Evolutionary conservation across 2,329 filamentous ascomycete genomes (phyloP), one percentile per base, ranked within the genome.

Genomic region (Ophiosphaerella herpotricha): DNA sequence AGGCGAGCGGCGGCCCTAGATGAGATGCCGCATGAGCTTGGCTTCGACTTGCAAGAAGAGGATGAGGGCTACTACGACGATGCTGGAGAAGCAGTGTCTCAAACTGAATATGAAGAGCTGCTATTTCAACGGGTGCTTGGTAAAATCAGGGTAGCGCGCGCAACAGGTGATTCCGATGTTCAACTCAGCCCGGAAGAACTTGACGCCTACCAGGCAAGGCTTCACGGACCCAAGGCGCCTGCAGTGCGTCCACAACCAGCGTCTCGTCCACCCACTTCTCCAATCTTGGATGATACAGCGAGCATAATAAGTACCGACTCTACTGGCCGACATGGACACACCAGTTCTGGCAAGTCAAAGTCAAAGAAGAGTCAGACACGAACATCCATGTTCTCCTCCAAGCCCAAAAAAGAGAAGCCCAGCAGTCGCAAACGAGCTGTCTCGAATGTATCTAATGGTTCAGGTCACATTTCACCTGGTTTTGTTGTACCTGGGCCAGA

Each of bases 161-260:
- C 84, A 55, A 85, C 85, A 65, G 91, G 91, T 56, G 88, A 87
- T 72, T 79, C 82, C 38, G 89, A 95, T 49, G 90, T 97, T 48
- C 88, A 87, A 69, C 81, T 97, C 56, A 91, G 83, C 61, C 83
- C 86, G 64, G 85, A 88, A 46, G 92, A 97, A 72, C 78, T 96
- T 61, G 88, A 87, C 54, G 91, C 91, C 39, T 80, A 96, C 60
- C 88, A 93, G 68, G 83, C 85, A 55, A 80, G 82, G 63, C 77
- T 82, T 55, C 83, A 85, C 69, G 83, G 86, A 14, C 47, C 59
- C 46, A 61, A 56, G 48, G 57, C 60, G 55, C 57, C 63, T 56
- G 56, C 64, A 66, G 63, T 56, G 58, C 66, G 58, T 40, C 56
- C 66, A 36, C 54, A 60, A 51, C 34, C 44, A 33, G 60, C 52